Conservation (phyloP, 169 alveolate genomes). For the Eimeria falciformis region DNA sequence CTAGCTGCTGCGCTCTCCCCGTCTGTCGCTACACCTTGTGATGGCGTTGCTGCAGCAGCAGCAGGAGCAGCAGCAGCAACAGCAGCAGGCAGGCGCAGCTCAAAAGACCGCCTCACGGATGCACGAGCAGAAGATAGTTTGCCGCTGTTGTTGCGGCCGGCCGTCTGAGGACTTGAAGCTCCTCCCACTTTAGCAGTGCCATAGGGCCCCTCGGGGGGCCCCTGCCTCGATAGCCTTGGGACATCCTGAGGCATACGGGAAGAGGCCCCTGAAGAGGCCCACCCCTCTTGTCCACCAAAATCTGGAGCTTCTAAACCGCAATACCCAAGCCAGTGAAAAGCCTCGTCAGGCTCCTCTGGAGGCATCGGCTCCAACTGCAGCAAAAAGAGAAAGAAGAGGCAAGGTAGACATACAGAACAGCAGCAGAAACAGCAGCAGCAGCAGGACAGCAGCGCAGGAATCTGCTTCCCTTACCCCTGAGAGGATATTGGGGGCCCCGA, state of each 20-base stretch:
- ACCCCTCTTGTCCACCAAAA: background rate
- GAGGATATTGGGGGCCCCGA: constrained; percentile 34
- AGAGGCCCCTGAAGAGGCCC: constrained; percentile 21
- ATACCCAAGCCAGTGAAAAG: constrained; percentile 49
- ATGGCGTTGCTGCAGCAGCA: background rate
- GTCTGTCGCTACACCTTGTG: background rate
- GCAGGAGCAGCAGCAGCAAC: background rate
- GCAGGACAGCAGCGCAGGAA: background rate
- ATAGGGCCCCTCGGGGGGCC: constrained; percentile 3
- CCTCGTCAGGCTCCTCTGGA: constrained; percentile 58
- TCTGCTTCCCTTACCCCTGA: constrained; percentile 41
- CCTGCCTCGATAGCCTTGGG: constrained; percentile 8
- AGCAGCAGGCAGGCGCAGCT: constrained; percentile 13
- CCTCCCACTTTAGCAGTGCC: background rate
- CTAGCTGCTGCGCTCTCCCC: constrained; percentile 15
- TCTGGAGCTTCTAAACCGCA: constrained; percentile 52
- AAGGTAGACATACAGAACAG: background rate
- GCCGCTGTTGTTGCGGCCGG: constrained; percentile 46
- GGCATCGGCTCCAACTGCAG: constrained; percentile 46
- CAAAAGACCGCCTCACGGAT: constrained; percentile 31
- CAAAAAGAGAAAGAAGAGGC: background rate
- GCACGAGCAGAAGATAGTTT: constrained; percentile 3
- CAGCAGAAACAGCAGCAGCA: constrained; percentile 17
- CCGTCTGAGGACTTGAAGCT: background rate
- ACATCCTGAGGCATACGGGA: background rate